phyloP scores from a whole-genome alignment of 306 rosid species.

The Pyrus betulifolia region DNA sequence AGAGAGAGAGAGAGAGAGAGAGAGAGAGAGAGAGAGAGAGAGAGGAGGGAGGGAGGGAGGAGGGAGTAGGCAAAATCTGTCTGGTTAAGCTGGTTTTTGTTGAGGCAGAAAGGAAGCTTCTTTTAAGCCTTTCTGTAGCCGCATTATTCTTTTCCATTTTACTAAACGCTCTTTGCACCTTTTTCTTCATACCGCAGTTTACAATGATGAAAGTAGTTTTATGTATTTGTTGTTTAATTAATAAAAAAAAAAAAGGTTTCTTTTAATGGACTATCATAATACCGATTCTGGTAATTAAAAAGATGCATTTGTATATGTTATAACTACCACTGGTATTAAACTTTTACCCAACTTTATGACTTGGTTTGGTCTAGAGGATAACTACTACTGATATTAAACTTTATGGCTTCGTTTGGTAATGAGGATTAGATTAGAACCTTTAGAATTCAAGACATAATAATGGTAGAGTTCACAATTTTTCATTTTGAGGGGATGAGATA shows the following conservation, averaged over 20 bases:
- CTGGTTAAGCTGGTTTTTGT: constrained; percentile 31
- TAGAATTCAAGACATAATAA: background rate
- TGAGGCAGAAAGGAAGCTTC: constrained; percentile 49
- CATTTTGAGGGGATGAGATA: too few species aligned
- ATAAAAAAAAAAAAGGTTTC: background rate
- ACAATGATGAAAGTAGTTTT: background rate
- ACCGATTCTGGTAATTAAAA: background rate
- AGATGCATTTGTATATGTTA: too few species aligned
- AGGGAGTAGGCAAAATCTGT: background rate
- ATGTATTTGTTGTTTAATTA: background rate
- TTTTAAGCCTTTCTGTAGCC: constrained; percentile 34
- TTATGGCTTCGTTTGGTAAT: too few species aligned
- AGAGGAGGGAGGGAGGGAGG: background rate
- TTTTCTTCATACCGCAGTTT: background rate
- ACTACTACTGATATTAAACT: too few species aligned
- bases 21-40: background rate
- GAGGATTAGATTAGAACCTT: too few species aligned
- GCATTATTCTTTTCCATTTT: constrained; percentile 3
- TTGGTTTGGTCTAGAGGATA: too few species aligned
- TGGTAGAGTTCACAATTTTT: background rate
- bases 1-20: constrained; percentile 13
- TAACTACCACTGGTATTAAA: too few species aligned
- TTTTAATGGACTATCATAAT: background rate
- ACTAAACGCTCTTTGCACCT: background rate
- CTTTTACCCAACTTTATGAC: too few species aligned